Conservation (phyloP, 2,329 filamentous ascomycete species). For the Fusarium sp. region DNA sequence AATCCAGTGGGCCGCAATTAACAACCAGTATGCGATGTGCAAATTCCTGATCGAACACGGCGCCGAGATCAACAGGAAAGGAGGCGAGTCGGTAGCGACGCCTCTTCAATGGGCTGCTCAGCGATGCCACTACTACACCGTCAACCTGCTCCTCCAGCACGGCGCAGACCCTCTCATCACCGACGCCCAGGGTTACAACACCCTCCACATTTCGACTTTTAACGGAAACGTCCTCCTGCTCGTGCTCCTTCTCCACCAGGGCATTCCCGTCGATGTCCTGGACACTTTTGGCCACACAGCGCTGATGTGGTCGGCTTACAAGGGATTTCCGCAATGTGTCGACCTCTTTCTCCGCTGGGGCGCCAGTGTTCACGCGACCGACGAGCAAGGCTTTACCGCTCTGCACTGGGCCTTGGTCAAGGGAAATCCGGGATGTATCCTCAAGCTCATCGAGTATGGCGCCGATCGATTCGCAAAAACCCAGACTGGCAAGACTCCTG, state of each 20-base stretch:
- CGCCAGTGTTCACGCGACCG: constrained; percentile 88
- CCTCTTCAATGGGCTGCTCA: constrained; percentile 98
- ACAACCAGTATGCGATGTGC: constrained; percentile 98
- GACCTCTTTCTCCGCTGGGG: constrained; percentile 95
- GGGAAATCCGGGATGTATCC: constrained; percentile 87
- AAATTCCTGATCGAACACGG: constrained; percentile 88
- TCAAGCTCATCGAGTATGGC: constrained; percentile 96
- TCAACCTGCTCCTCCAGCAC: constrained; percentile 89
- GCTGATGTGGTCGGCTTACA: constrained; percentile 99
- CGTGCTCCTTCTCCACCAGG: constrained; percentile 90
- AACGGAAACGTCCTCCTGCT: constrained; percentile 95
- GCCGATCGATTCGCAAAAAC: constrained; percentile 93
- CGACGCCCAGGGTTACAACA: constrained; percentile 97
- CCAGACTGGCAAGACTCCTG: constrained; percentile 88
- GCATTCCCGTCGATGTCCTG: constrained; percentile 91
- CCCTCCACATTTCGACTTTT: constrained; percentile 95
- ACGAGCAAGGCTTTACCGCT: constrained; percentile 94
- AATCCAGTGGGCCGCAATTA: constrained; percentile 94
- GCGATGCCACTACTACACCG: constrained; percentile 95
- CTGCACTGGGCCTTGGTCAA: constrained; percentile 97
- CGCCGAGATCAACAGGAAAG: constrained; percentile 93
- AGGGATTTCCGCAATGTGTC: constrained; percentile 92
- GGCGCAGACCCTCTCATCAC: constrained; percentile 93
- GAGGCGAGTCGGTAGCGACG: constrained; percentile 94
- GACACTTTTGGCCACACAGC: constrained; percentile 93